These are phyloP conservation scores for Colletotrichum gigasporum DNA, from an alignment of 2,329 filamentous ascomycete genomes.

Conservation along the genomic window DNA sequence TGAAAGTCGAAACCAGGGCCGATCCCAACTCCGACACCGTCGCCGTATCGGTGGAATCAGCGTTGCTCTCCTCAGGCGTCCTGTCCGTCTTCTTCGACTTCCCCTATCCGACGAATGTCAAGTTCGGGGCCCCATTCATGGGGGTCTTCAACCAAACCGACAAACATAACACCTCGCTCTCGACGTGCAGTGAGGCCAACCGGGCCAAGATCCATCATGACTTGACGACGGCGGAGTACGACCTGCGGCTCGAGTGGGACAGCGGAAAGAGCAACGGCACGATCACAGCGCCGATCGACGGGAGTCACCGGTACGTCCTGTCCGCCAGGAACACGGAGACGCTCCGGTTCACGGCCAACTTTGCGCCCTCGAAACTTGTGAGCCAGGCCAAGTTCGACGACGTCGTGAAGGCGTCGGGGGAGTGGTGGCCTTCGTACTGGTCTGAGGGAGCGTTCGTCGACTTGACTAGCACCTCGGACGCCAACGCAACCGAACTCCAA, in stretches of 20 bases:
- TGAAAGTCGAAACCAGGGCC: slow-evolving; percentile 54
- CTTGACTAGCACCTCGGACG: slow-evolving; percentile 48
- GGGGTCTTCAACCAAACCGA: slow-evolving; percentile 58
- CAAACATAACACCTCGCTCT: slow-evolving; percentile 52
- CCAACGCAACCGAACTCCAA: slow-evolving; percentile 58
- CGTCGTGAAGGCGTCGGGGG: slow-evolving; percentile 42
- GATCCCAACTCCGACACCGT: slow-evolving; percentile 57
- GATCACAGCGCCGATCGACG: slow-evolving; percentile 43
- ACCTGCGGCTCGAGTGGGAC: slow-evolving; percentile 49
- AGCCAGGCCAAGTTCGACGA: slow-evolving; percentile 36
- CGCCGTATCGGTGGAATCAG: slow-evolving; percentile 52
- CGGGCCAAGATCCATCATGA: slow-evolving; percentile 53
- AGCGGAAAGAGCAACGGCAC: slow-evolving; percentile 34
- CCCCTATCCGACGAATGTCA: slow-evolving; percentile 57
- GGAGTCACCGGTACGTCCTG: slow-evolving; percentile 55
- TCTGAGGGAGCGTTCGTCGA: slow-evolving; percentile 61
- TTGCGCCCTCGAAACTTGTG: slow-evolving; percentile 38
- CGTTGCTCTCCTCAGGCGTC: slow-evolving; percentile 45
- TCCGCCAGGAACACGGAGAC: slow-evolving; percentile 35
- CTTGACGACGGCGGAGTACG: slow-evolving; percentile 53
- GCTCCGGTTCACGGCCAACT: slow-evolving; percentile 43
- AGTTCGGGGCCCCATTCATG: slow-evolving; percentile 65
- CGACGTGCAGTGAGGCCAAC: slow-evolving; percentile 31
- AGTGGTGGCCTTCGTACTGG: slow-evolving; percentile 62
- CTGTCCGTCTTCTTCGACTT: slow-evolving; percentile 63